Evolutionary conservation across 768 basidiomycete genomes (phyloP).

Genomic region (Dendrothele bispora): DNA sequence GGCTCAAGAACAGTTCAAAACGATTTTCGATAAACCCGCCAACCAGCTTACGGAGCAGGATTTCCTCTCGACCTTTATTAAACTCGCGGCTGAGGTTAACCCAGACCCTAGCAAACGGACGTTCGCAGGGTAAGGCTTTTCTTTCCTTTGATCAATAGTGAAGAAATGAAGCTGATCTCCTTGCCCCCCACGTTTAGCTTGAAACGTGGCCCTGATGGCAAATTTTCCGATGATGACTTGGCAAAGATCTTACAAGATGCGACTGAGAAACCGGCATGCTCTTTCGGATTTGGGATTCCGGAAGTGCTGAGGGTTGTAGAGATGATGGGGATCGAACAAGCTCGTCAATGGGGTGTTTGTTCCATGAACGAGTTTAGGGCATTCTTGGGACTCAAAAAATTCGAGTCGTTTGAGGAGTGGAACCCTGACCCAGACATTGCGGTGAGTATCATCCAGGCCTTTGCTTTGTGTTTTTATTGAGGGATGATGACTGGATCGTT

Average conservation of each 20-base stretch:
- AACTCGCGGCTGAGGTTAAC: conserved; percentile 23
- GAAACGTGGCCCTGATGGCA: conserved; percentile 48
- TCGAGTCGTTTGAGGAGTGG: conserved; percentile 68
- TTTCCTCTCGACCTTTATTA: conserved; percentile 36
- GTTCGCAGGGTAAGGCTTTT: conserved; percentile 44
- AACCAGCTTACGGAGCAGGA: conserved; percentile 33
- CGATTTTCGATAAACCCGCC: conserved; percentile 33
- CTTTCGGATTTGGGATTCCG: conserved; percentile 70
- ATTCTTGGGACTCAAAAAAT: conserved; percentile 71
- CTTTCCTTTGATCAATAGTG: not conserved
- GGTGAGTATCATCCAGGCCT: conserved; percentile 30
- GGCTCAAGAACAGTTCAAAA: conserved; percentile 48
- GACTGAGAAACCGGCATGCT: conserved; percentile 56
- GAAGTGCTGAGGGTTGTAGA: conserved; percentile 66
- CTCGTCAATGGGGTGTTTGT: conserved; percentile 69
- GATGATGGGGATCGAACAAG: conserved; percentile 66
- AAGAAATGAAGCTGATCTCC: not conserved
- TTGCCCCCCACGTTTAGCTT: too few relatives aligned
- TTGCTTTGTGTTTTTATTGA: not conserved
- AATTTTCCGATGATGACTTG: conserved; percentile 63
- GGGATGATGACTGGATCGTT: not conserved
- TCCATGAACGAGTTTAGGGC: conserved; percentile 76
- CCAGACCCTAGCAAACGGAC: conserved; percentile 49
- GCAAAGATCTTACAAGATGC: conserved; percentile 63
- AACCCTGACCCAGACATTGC: conserved; percentile 59